These are phyloP conservation scores for Cladochytrium replicatum DNA, from an alignment of 192 early-diverging fungal genomes.

Conservation along the genomic window DNA sequence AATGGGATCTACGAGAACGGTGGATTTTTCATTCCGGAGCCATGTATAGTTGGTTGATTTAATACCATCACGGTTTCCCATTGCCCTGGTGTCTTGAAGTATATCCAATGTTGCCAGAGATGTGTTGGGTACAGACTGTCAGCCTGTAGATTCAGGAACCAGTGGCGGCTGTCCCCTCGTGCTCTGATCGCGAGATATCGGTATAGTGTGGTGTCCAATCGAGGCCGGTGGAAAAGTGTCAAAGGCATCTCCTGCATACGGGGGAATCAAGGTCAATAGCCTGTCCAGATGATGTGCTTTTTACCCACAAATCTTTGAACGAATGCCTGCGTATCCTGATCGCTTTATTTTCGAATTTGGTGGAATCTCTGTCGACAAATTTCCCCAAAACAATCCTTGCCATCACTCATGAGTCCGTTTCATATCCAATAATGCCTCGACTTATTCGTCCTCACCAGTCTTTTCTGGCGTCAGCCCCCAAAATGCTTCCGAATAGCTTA, in stretches of 20 bases:
- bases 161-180: constrained; percentile 72
- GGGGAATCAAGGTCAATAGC: no score
- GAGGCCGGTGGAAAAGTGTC: constrained; percentile 64
- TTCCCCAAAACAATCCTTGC: constrained; percentile 74
- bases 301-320: constrained; percentile 48
- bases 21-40: no score
- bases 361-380: constrained; percentile 69
- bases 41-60: no score
- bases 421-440: no score
- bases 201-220: constrained; percentile 77
- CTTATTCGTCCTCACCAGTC: constrained; percentile 50
- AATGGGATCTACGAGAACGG: constrained; percentile 66
- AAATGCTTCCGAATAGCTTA: constrained; percentile 47
- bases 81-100: constrained; percentile 72
- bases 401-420: no score
- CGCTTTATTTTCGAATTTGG: constrained; percentile 55
- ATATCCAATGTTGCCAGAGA: constrained; percentile 88
- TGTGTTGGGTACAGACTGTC: constrained; percentile 72
- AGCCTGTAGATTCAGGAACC: constrained; percentile 89
- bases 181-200: constrained; percentile 75
- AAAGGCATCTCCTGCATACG: constrained; percentile 42
- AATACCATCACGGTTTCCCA: constrained; percentile 90
- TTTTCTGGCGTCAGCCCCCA: constrained; percentile 58
- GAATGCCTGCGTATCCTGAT: constrained; percentile 85
- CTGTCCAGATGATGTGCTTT: no score